Conservation (phyloP, 805 yeast species). For the Metschnikowia arizonensis region DNA sequence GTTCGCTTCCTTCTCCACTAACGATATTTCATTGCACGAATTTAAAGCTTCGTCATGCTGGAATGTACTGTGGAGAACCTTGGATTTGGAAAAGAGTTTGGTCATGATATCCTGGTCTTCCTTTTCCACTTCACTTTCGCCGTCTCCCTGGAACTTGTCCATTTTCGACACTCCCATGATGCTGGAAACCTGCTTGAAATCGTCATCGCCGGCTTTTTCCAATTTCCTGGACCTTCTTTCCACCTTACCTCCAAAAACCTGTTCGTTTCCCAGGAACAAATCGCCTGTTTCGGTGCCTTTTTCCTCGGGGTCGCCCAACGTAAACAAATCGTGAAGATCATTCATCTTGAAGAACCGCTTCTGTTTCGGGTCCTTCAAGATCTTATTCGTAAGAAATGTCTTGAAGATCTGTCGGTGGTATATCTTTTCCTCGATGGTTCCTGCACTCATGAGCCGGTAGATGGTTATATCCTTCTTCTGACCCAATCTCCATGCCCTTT, state of each 20-base stretch:
- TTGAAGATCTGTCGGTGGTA: slow-evolving; percentile 96
- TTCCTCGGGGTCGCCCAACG: slow-evolving; percentile 70
- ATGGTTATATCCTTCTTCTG: slow-evolving; percentile 90
- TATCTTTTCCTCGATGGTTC: slow-evolving; percentile 93
- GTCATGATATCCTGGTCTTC: slow-evolving; percentile 57
- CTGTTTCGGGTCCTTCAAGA: slow-evolving; percentile 92
- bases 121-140: slow-evolving; percentile 34
- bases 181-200: slow-evolving; percentile 57
- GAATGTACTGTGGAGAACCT: slow-evolving; percentile 62
- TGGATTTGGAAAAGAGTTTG: slow-evolving; percentile 65
- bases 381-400: slow-evolving; percentile 88
- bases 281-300: slow-evolving; percentile 67
- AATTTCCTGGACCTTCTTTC: slow-evolving; percentile 31
- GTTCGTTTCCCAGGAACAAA: slow-evolving; percentile 50
- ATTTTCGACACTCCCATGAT: slow-evolving; percentile 71
- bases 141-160: slow-evolving; percentile 57
- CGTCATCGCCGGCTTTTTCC: slow-evolving; percentile 52
- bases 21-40: slow-evolving; percentile 44
- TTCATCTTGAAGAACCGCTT: slow-evolving; percentile 87
- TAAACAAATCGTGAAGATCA: slow-evolving; percentile 85
- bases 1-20: slow-evolving; percentile 64
- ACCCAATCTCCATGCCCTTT: slow-evolving; percentile 95
- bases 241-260: slow-evolving; percentile 29
- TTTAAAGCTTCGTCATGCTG: slow-evolving; percentile 76
- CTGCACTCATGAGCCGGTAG: slow-evolving; percentile 88